phyloP scores from a whole-genome alignment of 148 eudicot genomes.

The Simmondsia chinensis region DNA sequence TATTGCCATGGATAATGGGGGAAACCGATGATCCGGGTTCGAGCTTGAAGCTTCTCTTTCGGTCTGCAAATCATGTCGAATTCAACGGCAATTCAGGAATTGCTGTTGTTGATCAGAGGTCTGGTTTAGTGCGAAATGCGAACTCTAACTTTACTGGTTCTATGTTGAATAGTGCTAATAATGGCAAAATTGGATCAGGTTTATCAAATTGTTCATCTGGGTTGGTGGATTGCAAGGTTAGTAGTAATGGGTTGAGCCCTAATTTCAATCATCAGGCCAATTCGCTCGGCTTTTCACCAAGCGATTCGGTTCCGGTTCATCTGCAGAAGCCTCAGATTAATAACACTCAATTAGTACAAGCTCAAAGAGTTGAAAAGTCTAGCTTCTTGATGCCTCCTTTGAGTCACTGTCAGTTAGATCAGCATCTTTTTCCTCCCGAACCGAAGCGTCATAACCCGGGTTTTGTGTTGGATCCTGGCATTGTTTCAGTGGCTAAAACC shows the following conservation, averaged over 20 bases:
- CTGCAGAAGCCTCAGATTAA: constrained; percentile 27
- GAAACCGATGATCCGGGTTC: constrained; percentile 59
- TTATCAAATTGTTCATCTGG: constrained; percentile 18
- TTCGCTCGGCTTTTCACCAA: too few species aligned
- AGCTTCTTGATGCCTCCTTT: constrained; percentile 37
- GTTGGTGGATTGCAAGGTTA: constrained; percentile 10
- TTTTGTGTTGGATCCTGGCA: constrained; percentile 13
- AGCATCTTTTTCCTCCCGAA: constrained; percentile 32
- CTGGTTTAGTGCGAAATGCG: too few species aligned
- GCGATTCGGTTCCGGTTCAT: constrained; percentile 1
- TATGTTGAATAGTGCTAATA: too few species aligned
- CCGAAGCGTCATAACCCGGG: constrained; percentile 67
- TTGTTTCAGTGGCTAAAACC: constrained; percentile 13
- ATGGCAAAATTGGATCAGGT: background rate
- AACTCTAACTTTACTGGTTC: too few species aligned
- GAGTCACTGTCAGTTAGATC: constrained; percentile 26
- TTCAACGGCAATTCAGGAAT: constrained; percentile 32
- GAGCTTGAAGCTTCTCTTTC: constrained; percentile 53
- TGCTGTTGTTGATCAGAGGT: constrained; percentile 3
- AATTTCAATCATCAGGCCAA: background rate
- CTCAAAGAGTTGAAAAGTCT: constrained; percentile 35
- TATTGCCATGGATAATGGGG: constrained; percentile 66
- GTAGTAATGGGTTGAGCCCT: constrained; percentile 5
- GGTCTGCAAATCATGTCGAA: constrained; percentile 26
- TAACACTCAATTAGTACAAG: constrained; percentile 34